Conservation (phyloP, 2,329 filamentous ascomycete species). For the Cladosporium velox region DNA sequence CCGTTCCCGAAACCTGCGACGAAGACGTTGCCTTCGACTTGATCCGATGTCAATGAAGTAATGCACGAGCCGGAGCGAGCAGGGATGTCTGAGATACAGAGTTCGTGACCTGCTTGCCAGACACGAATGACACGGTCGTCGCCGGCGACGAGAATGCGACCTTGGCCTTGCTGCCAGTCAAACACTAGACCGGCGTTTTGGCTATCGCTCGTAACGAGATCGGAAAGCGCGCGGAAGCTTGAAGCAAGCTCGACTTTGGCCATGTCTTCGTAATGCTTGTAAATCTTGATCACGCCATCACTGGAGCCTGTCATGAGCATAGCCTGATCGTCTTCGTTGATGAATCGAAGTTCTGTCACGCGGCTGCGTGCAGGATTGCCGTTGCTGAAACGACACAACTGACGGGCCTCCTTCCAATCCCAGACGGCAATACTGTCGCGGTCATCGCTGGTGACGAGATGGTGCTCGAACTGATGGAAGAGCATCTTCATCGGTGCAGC, state of each 20-base stretch:
- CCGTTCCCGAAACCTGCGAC: slow-evolving; percentile 96
- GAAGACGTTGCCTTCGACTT: slow-evolving; percentile 96
- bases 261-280: slow-evolving; percentile 83
- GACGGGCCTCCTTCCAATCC: slow-evolving; percentile 82
- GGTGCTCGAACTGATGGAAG: slow-evolving; percentile 97
- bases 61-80: slow-evolving; percentile 94
- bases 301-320: slow-evolving; percentile 93
- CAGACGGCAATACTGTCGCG: slow-evolving; percentile 84
- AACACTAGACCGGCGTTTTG: slow-evolving; percentile 95
- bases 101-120: slow-evolving; percentile 93
- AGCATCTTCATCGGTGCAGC: slow-evolving; percentile 90
- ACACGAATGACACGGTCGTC: slow-evolving; percentile 94
- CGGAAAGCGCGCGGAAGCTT: slow-evolving; percentile 86
- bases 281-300: slow-evolving; percentile 91
- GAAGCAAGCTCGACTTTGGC: slow-evolving; percentile 81
- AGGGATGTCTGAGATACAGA: slow-evolving; percentile 89
- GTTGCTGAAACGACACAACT: slow-evolving; percentile 85
- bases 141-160: slow-evolving; percentile 89
- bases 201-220: slow-evolving; percentile 84
- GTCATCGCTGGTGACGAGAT: slow-evolving; percentile 90
- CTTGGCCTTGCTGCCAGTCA: slow-evolving; percentile 98
- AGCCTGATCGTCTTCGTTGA: slow-evolving; percentile 97
- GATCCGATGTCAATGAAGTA: slow-evolving; percentile 92
- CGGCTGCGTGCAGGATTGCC: slow-evolving; percentile 88
- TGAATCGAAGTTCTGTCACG: slow-evolving; percentile 93